These are phyloP conservation scores for Wickerhamiella brachini DNA, from an alignment of 805 yeast species.

Conservation along the genomic window DNA sequence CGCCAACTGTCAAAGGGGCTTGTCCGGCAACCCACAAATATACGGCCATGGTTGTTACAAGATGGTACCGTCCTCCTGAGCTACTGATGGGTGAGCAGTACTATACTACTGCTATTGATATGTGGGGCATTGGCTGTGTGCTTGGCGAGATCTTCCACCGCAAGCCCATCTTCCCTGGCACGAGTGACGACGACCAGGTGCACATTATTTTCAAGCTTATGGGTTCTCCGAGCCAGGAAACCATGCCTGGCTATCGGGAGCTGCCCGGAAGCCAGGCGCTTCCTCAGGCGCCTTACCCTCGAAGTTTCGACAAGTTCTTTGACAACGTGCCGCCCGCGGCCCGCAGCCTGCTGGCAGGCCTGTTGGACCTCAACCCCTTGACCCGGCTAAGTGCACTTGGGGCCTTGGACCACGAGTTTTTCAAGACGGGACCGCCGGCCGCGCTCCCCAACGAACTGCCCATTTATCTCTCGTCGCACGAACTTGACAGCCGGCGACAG, in stretches of 20 bases:
- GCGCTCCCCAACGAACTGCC: slow-evolving; percentile 42
- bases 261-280: slow-evolving; percentile 33
- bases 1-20: slow-evolving; percentile 39
- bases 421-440: slow-evolving; percentile 54
- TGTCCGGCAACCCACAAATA: slow-evolving; percentile 29
- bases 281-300: slow-evolving; percentile 16
- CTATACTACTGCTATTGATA: slow-evolving; percentile 89
- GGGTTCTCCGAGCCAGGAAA: slow-evolving; percentile 57
- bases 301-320: slow-evolving; percentile 31
- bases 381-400: slow-evolving; percentile 65
- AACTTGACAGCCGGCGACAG: slow-evolving; percentile 39
- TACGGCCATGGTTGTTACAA: slow-evolving; percentile 73
- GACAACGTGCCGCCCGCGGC: slow-evolving; percentile 17
- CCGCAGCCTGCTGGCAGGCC: slow-evolving; percentile 35
- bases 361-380: slow-evolving; percentile 58
- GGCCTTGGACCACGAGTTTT: slow-evolving; percentile 60
- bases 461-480: slow-evolving; percentile 76
- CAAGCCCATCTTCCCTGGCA: slow-evolving; percentile 75
- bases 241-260: slow-evolving; percentile 46
- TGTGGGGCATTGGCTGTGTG: slow-evolving; percentile 97
- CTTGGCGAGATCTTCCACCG: slow-evolving; percentile 78
- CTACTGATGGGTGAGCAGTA: slow-evolving; percentile 68
- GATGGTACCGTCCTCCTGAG: slow-evolving; percentile 98
- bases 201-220: slow-evolving; percentile 63
- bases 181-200: slow-evolving; percentile 78